These are phyloP conservation scores for Suillus sp. DNA, from an alignment of 768 basidiomycete species.

Conservation along the genomic window DNA sequence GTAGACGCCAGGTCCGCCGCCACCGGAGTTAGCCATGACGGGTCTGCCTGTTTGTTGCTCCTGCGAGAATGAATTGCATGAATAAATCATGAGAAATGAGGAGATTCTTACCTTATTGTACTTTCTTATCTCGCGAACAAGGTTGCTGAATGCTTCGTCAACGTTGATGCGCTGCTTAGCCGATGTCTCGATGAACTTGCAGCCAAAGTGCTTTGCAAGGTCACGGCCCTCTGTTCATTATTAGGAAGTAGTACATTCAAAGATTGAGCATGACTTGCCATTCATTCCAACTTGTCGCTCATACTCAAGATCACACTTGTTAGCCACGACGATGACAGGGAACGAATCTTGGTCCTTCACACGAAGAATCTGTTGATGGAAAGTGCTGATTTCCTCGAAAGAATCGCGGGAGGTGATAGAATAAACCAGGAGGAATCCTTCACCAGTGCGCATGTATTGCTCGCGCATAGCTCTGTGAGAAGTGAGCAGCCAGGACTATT, in stretches of 20 bases:
- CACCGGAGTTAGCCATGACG: slow-evolving; percentile 47
- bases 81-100: slow-evolving; percentile 3
- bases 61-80: slow-evolving; percentile 35
- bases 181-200: slow-evolving; percentile 95
- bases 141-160: slow-evolving; percentile 91
- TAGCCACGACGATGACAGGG: slow-evolving; percentile 96
- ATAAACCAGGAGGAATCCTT: slow-evolving; percentile 97
- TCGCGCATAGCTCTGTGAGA: slow-evolving; percentile 89
- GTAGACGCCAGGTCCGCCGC: slow-evolving; percentile 51
- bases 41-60: slow-evolving; percentile 81
- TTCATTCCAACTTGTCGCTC: slow-evolving; percentile 96
- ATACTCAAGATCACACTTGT: slow-evolving; percentile 95
- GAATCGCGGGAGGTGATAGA: slow-evolving; percentile 98
- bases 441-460: slow-evolving; percentile 98
- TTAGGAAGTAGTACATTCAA: slow-evolving; percentile 1
- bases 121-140: slow-evolving; percentile 91
- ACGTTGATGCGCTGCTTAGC: slow-evolving; percentile 97
- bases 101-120: slow-evolving; percentile 77
- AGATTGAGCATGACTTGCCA: slow-evolving; percentile 49
- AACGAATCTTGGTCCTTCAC: slow-evolving; percentile 97
- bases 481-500: slow-evolving; percentile 8
- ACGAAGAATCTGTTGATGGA: slow-evolving; percentile 94
- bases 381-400: slow-evolving; percentile 95
- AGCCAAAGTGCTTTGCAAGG: slow-evolving; percentile 91
- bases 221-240: slow-evolving; percentile 87